Base-by-base conservation (phyloP, 331 rosid genomes). In the Pyracantha coccinea region DNA sequence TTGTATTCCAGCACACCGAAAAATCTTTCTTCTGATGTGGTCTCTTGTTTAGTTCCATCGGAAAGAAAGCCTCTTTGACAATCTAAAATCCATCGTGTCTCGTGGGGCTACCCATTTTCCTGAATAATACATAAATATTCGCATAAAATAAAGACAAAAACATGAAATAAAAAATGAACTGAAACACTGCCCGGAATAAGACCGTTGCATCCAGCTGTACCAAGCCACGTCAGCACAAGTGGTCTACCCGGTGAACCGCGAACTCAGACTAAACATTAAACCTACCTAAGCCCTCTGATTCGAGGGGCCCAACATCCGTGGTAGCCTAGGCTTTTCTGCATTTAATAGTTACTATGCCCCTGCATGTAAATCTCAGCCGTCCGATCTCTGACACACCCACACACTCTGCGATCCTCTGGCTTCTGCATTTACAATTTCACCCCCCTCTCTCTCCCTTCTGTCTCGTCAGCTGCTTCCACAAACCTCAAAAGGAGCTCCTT, bases 181-280 rank as follows among this genome's bases (percentile, higher is more conserved):
- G 8, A 4, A 38, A 31, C 44, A 19, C 13, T 64, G 68, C 57
- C 62, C 61, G 27, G 70, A 70, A 65, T 35, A 31, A 13, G 73
- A 75, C 83, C 83, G 85, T 83, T 80, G 87, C 59, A 38, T 75
- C 73, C 82, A 86, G 88, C 83, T 71, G 38, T 52, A 17, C 28
- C 20, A 69, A 6, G 62, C 85, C 86, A 75, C 74, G 76, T 83
- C 85, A 80, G 58, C 82, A 44, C 15, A 17, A 13, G 25, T 76
- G 85, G 78, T 61, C 38, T 38, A 70, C 71, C 62, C 73, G 80
- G 80, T 74, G 77, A 57, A 23, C 19, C 38, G 72, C 29, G 60
- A 53, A 58, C 53, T 13, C 50, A 5, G 59, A 12, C 47, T 1
- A 41, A 41, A 41, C 47, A 1, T 52, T 52, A 52, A 41, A 10